Percentiles rank a stretch among this genome's conserved stretches.
These are phyloP conservation scores for Aegilops speltoides DNA, from an alignment of 176 grass and related monocot species.

Conservation along the genomic window DNA sequence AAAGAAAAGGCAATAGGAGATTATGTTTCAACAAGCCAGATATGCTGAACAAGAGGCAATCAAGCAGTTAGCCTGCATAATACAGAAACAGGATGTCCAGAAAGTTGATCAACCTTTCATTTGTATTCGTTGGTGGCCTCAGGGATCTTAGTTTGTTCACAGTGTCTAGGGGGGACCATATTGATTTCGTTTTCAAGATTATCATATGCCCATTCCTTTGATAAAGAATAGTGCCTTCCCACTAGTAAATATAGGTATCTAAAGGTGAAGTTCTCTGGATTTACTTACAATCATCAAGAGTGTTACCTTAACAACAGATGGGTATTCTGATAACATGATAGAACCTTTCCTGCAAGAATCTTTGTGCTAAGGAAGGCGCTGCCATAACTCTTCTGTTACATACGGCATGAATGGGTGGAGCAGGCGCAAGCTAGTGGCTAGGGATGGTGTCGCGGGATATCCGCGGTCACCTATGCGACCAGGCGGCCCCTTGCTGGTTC, in stretches of 20 bases:
- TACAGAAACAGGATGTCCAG: too few species aligned
- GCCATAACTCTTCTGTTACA: slow-evolving; percentile 91
- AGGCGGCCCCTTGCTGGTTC: too few species aligned
- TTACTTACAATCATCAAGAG: not conserved
- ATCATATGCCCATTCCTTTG: slow-evolving; percentile 71
- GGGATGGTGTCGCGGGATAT: too few species aligned
- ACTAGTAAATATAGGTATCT: slow-evolving; percentile 27
- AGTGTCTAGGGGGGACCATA: slow-evolving; percentile 53
- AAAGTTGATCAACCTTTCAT: slow-evolving; percentile 42
- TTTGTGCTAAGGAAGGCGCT: slow-evolving; percentile 74
- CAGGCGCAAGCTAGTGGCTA: slow-evolving; percentile 60
- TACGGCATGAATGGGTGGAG: slow-evolving; percentile 93
- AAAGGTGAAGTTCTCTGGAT: not conserved
- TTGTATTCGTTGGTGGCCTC: slow-evolving; percentile 63
- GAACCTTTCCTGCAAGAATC: slow-evolving; percentile 60
- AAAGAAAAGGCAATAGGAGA: not conserved
- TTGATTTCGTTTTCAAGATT: slow-evolving; percentile 73
- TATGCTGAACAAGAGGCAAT: not conserved
- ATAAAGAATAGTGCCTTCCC: slow-evolving; percentile 24
- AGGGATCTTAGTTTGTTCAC: slow-evolving; percentile 75
- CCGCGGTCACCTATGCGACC: too few species aligned
- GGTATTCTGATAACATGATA: slow-evolving; percentile 92
- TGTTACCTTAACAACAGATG: slow-evolving; percentile 66
- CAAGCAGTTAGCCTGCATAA: not conserved
- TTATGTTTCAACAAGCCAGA: slow-evolving; percentile 3